These are phyloP conservation scores for Pythium vanterpoolii DNA, from an alignment of 352 stramenopile genomes.

Conservation along the genomic window DNA sequence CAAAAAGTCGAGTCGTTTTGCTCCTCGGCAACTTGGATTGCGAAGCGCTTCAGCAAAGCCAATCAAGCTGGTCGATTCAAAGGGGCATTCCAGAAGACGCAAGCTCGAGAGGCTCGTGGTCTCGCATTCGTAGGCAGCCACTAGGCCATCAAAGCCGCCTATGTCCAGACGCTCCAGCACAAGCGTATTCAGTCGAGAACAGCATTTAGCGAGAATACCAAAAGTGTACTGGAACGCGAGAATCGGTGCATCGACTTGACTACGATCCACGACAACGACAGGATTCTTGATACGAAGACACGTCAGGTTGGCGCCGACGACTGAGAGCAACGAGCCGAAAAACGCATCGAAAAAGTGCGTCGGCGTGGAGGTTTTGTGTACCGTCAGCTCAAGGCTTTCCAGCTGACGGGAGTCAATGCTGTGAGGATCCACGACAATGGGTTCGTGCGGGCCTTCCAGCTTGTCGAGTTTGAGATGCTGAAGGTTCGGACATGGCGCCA, in stretches of 20 bases:
- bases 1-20: neutral
- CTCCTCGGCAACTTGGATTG: neutral
- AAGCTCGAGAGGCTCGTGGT: neutral
- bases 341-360: neutral
- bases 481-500: conserved; percentile 1
- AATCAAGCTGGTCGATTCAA: neutral
- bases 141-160: neutral
- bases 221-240: neutral
- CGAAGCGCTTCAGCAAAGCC: neutral
- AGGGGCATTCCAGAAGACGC: neutral
- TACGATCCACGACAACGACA: too few relatives aligned
- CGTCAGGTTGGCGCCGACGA: neutral
- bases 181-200: neutral
- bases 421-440: neutral
- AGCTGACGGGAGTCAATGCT: neutral
- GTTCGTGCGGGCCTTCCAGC: neutral
- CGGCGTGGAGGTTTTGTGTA: neutral
- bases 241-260: neutral
- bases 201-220: neutral
- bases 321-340: neutral
- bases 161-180: neutral
- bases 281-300: neutral
- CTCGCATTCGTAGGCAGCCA: neutral
- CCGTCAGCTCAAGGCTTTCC: neutral
- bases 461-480: neutral